phyloP scores from a whole-genome alignment of 768 basidiomycete genomes.

The Leccinum subgranulosum region DNA sequence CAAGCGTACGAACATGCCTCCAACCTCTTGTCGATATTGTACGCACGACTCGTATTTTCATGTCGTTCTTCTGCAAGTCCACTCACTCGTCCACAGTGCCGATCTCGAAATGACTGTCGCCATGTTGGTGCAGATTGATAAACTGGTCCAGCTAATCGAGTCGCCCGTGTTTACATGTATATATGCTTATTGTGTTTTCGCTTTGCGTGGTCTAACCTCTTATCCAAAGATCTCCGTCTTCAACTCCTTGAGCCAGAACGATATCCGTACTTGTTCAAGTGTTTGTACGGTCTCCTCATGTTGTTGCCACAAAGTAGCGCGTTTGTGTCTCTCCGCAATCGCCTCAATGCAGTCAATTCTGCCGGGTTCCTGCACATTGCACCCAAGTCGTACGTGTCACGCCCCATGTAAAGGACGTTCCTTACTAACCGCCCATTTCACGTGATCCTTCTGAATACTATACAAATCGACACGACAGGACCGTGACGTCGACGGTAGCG shows the following conservation, averaged over 20 bases:
- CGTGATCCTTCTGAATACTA: slow-evolving; percentile 15
- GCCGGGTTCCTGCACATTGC: slow-evolving; percentile 91
- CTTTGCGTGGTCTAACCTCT: not conserved
- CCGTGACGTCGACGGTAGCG: slow-evolving; percentile 32
- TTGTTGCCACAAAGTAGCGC: slow-evolving; percentile 95
- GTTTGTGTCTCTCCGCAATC: slow-evolving; percentile 90
- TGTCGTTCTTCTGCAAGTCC: not conserved
- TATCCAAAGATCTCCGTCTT: slow-evolving; percentile 66
- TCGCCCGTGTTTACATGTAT: slow-evolving; percentile 97
- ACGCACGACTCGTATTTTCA: slow-evolving; percentile 21
- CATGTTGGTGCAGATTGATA: slow-evolving; percentile 94
- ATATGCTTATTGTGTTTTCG: slow-evolving; percentile 22
- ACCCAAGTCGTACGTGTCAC: slow-evolving; percentile 67
- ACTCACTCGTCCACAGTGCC: slow-evolving; percentile 51
- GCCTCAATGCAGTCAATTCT: slow-evolving; percentile 92
- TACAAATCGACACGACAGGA: slow-evolving; percentile 7
- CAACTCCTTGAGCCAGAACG: slow-evolving; percentile 96
- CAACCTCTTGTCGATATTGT: slow-evolving; percentile 95
- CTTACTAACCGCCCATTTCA: not conserved
- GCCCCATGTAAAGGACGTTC: not conserved
- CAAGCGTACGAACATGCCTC: slow-evolving; percentile 99
- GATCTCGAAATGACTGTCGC: slow-evolving; percentile 96
- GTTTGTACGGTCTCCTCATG: slow-evolving; percentile 96
- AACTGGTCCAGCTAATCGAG: slow-evolving; percentile 96
- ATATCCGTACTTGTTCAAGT: slow-evolving; percentile 96